Conservation (phyloP, 306 rosid species). For the Quillaja saponaria region DNA sequence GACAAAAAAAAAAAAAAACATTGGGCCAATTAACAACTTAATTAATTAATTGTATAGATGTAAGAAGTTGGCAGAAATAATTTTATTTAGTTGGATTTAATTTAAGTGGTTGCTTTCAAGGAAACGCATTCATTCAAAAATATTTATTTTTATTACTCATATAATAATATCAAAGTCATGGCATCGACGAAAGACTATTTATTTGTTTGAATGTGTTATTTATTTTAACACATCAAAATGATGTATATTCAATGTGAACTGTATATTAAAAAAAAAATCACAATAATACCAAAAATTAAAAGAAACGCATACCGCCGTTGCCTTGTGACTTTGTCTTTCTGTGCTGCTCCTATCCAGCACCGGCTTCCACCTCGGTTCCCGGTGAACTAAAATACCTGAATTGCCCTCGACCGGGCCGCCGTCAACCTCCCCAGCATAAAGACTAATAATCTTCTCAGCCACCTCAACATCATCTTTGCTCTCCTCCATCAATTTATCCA, state of each 20-base stretch:
- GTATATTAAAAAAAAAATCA: constrained; percentile 13
- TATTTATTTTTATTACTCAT: background rate
- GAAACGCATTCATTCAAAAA: constrained; percentile 26
- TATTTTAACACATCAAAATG: background rate
- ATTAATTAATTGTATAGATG: too few relatives aligned
- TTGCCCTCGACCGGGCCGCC: constrained; percentile 13
- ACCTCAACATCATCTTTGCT: constrained; percentile 50
- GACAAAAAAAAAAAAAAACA: too few relatives aligned
- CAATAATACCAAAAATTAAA: background rate
- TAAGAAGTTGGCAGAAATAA: too few relatives aligned
- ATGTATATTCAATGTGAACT: constrained; percentile 10
- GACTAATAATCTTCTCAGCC: constrained; percentile 61
- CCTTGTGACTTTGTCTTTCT: constrained; percentile 29
- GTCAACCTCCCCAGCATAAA: constrained; percentile 37
- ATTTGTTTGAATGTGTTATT: too few relatives aligned
- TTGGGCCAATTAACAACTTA: too few relatives aligned
- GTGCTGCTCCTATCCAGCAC: constrained; percentile 32
- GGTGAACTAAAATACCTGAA: constrained; percentile 2
- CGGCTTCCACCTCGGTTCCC: constrained; percentile 22
- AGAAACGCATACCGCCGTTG: constrained; percentile 43
- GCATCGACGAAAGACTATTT: constrained; percentile 25
- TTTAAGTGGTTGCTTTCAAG: too few relatives aligned
- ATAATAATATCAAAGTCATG: constrained; percentile 27
- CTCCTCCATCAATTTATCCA: constrained; percentile 65
- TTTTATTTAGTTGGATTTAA: too few relatives aligned